A percentile compares a stretch with the other conserved stretches of the same genome.
phyloP scores from a whole-genome alignment of 2,329 filamentous ascomycete species.

The Coniochaeta pulveracea region DNA sequence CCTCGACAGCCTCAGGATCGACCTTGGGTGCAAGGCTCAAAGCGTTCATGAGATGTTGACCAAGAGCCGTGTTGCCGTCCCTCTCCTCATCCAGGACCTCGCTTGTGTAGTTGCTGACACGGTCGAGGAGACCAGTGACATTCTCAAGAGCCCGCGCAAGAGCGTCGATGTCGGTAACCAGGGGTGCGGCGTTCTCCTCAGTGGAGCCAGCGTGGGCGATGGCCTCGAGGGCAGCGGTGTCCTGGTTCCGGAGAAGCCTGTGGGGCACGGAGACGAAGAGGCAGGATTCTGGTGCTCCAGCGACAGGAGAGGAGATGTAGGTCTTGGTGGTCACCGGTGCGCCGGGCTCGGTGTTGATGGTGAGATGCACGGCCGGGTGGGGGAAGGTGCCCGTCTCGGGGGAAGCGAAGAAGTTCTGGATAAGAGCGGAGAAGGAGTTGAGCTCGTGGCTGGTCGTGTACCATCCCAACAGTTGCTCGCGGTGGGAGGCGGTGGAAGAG shows the following conservation, averaged over 20 bases:
- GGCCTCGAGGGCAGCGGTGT: conserved; percentile 60
- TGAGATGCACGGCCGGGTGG: conserved; percentile 94
- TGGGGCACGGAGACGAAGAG: conserved; percentile 96
- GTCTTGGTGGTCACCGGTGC: conserved; percentile 81
- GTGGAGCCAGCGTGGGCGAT: conserved; percentile 71
- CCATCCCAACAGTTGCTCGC: conserved; percentile 93
- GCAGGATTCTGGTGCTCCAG: conserved; percentile 90
- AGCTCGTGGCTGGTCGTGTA: conserved; percentile 95
- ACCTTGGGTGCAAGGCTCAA: conserved; percentile 93
- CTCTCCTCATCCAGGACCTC: conserved; percentile 90
- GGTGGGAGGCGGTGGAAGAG: conserved; percentile 56
- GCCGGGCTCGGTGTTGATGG: conserved; percentile 81
- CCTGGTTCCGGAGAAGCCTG: conserved; percentile 73
- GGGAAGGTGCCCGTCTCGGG: conserved; percentile 96
- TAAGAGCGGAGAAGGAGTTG: conserved; percentile 96
- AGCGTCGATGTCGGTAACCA: conserved; percentile 82
- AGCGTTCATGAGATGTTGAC: conserved; percentile 90
- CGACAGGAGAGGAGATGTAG: conserved; percentile 92
- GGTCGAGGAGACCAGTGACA: conserved; percentile 79
- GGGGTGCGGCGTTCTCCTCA: conserved; percentile 60
- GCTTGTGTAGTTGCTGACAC: conserved; percentile 84
- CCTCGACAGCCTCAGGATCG: conserved; percentile 78
- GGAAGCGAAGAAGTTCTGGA: conserved; percentile 98
- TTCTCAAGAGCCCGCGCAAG: conserved; percentile 79
- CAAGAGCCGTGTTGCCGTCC: conserved; percentile 79